phyloP scores from a whole-genome alignment of 176 grass and related monocot genomes.

The Elaeis guineensis region DNA sequence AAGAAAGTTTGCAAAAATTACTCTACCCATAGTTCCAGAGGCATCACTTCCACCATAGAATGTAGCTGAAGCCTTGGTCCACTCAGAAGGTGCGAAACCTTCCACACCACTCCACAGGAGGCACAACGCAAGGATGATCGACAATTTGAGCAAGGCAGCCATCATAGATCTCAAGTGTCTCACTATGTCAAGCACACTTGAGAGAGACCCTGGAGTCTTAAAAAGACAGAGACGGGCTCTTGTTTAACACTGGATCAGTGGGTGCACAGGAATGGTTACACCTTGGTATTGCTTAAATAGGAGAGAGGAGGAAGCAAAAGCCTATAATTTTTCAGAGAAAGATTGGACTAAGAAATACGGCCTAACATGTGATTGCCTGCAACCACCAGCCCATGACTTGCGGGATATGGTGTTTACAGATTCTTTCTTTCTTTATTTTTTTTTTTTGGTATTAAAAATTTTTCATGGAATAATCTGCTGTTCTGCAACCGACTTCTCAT shows the following conservation, averaged over 20 bases:
- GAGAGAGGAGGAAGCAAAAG: background rate
- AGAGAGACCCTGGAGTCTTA: too few species aligned
- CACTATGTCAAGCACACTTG: too few species aligned
- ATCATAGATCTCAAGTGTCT: conserved; percentile 1
- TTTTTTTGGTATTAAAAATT: too few species aligned
- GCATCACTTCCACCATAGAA: conserved; percentile 40
- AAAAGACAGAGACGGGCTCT: too few species aligned
- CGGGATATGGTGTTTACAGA: background rate
- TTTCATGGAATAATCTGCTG: too few species aligned
- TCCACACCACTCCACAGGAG: background rate
- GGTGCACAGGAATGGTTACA: background rate
- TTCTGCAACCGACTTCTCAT: too few species aligned
- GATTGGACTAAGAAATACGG: background rate
- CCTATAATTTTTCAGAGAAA: too few species aligned
- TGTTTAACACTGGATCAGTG: too few species aligned
- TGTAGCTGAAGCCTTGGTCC: conserved; percentile 20
- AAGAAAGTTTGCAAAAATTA: too few species aligned
- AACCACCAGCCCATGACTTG: background rate
- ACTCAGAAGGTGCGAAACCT: conserved; percentile 12
- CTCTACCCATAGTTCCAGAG: conserved; percentile 35
- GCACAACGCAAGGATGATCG: conserved; percentile 4
- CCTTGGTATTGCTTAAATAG: conserved; percentile 6
- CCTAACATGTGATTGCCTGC: background rate
- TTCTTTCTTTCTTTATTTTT: too few species aligned
- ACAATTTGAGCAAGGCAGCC: conserved; percentile 5